Percentiles rank a stretch among this genome's conserved stretches.
These are phyloP conservation scores for Sinapis alba DNA, from an alignment of 441 rosid species.

Conservation along the genomic window DNA sequence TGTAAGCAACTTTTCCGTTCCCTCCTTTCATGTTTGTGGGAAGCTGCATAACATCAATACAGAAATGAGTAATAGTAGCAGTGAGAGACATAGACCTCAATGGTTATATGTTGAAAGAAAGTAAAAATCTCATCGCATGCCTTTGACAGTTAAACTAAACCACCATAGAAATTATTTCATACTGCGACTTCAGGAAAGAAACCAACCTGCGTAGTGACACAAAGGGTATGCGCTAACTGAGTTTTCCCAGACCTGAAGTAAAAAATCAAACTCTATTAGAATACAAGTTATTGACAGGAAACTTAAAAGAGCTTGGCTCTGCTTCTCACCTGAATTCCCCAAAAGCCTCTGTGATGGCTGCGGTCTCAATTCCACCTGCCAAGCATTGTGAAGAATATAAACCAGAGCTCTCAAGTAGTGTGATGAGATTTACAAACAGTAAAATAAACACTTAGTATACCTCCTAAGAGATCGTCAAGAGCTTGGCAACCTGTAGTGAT, in stretches of 20 bases:
- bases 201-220: conserved; percentile 88
- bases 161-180: neutral
- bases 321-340: conserved; percentile 76
- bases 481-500: conserved; percentile 96
- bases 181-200: conserved; percentile 16
- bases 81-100: neutral
- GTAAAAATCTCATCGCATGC: neutral
- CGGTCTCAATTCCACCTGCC: conserved; percentile 85
- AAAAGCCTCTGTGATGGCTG: conserved; percentile 91
- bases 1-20: conserved; percentile 91
- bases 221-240: conserved; percentile 92
- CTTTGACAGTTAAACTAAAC: neutral
- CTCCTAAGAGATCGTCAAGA: conserved; percentile 87
- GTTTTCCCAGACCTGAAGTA: conserved; percentile 87
- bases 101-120: neutral
- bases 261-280: neutral
- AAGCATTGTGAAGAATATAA: conserved; percentile 28
- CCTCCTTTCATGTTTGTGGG: conserved; percentile 91
- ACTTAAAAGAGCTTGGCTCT: neutral
- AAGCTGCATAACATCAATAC: conserved; percentile 52
- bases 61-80: conserved; percentile 3
- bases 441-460: conserved; percentile 34
- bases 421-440: neutral
- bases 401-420: neutral
- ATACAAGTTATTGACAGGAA: neutral